Conservation (phyloP, 1,139 yeast species). For the Candida sojae region DNA sequence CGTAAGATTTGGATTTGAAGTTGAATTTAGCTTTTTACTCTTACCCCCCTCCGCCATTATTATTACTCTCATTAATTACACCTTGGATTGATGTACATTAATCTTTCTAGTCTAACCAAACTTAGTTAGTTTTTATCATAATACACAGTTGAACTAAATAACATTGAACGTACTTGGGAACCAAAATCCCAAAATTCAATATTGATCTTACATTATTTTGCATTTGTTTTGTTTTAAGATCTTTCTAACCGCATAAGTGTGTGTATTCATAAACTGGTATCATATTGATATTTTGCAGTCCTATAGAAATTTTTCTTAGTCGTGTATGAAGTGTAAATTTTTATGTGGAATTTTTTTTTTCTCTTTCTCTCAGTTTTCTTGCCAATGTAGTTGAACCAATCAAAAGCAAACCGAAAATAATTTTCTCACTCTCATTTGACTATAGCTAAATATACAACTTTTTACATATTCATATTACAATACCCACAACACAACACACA, state of each 20-base stretch:
- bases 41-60: too few relatives aligned
- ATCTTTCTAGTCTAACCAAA: too few relatives aligned
- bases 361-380: not conserved
- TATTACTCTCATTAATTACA: too few relatives aligned
- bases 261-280: too few relatives aligned
- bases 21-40: too few relatives aligned
- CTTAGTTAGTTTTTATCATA: too few relatives aligned
- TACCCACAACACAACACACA: not conserved
- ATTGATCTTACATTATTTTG: too few relatives aligned
- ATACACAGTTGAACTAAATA: too few relatives aligned
- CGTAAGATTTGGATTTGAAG: too few relatives aligned
- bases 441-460: not conserved
- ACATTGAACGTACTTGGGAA: too few relatives aligned
- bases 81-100: too few relatives aligned
- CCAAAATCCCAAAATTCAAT: too few relatives aligned
- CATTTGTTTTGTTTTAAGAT: not conserved
- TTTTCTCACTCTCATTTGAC: constrained; percentile 4
- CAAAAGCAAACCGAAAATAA: constrained; percentile 9
- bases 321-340: not conserved
- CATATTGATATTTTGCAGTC: not conserved
- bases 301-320: not conserved
- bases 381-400: constrained; percentile 2
- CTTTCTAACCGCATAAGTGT: not conserved
- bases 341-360: not conserved
- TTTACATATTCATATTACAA: not conserved